Evolutionary conservation across 1,139 yeast species (phyloP).

Genomic region (Yarrowia galli): DNA sequence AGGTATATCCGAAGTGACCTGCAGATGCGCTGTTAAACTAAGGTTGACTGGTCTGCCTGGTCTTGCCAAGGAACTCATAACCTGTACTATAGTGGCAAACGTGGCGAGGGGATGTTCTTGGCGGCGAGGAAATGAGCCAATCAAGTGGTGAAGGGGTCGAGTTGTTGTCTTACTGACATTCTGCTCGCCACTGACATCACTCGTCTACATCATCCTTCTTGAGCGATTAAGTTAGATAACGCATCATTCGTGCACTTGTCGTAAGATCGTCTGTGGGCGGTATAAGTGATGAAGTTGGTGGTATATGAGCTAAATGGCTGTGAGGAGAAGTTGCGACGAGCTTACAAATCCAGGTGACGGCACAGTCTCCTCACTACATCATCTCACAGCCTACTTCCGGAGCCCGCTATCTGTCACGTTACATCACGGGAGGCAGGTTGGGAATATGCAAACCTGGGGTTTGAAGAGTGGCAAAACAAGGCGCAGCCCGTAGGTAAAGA

Average conservation of each 20-base stretch:
- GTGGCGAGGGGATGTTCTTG: neutral
- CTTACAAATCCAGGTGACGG: no score
- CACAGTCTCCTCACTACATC: no score
- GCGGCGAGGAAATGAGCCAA: neutral
- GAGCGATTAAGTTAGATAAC: constrained; percentile 37
- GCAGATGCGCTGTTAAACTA: constrained; percentile 35
- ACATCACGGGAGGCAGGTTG: no score
- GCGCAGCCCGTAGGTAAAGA: no score
- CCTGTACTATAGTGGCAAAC: neutral
- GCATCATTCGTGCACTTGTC: constrained; percentile 22
- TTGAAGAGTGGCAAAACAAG: no score
- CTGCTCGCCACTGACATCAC: neutral
- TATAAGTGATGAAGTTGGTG: no score
- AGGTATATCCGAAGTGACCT: constrained; percentile 6
- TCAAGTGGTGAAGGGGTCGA: neutral
- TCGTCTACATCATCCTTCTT: neutral
- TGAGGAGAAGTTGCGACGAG: no score
- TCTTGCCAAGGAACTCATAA: constrained; percentile 12
- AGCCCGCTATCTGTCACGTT: no score
- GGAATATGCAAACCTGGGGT: no score
- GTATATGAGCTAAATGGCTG: no score
- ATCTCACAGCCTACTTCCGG: no score
- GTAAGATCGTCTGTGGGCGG: neutral
- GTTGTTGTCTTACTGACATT: neutral
- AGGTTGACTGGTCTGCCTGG: neutral